phyloP scores from a whole-genome alignment of 2,329 filamentous ascomycete genomes.

The Cordyceps cateniannulata region DNA sequence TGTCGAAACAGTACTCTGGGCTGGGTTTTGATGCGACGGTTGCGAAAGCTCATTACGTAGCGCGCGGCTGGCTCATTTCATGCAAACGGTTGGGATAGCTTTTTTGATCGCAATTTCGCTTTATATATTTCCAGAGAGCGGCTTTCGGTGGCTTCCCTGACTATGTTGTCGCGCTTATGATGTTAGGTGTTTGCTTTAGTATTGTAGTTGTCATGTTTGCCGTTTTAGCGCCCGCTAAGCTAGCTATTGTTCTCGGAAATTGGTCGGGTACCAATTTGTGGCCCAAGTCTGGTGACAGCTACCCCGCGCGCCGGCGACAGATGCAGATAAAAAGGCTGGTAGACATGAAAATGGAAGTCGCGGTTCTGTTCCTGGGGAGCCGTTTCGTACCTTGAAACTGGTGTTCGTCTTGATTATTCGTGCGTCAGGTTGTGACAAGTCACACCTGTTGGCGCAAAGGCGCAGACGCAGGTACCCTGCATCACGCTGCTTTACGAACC shows the following conservation, averaged over 20 bases:
- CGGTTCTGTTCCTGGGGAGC: too few relatives aligned
- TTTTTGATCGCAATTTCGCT: background rate
- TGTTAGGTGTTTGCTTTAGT: background rate
- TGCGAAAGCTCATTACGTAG: slow-evolving; percentile 12
- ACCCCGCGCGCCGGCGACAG: background rate
- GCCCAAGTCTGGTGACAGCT: background rate
- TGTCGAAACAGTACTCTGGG: slow-evolving; percentile 9
- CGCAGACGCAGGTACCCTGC: background rate
- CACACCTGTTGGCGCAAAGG: background rate
- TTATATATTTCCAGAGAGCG: background rate
- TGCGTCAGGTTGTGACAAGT: background rate
- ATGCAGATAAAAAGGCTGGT: background rate
- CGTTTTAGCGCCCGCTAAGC: background rate
- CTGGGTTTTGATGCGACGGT: slow-evolving; percentile 5
- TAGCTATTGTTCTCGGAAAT: slow-evolving; percentile 18
- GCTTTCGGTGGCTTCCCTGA: background rate
- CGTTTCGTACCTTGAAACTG: too few relatives aligned
- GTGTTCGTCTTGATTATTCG: too few relatives aligned
- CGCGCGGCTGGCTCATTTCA: slow-evolving; percentile 1
- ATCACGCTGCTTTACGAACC: background rate
- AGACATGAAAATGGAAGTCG: background rate
- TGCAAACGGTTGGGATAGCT: background rate
- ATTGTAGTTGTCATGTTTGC: slow-evolving; percentile 5
- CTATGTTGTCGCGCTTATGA: background rate
- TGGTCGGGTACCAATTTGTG: slow-evolving; percentile 17